These are phyloP conservation scores for Saccharomycopsis sp. DNA, from an alignment of 805 yeast genomes.

Conservation along the genomic window DNA sequence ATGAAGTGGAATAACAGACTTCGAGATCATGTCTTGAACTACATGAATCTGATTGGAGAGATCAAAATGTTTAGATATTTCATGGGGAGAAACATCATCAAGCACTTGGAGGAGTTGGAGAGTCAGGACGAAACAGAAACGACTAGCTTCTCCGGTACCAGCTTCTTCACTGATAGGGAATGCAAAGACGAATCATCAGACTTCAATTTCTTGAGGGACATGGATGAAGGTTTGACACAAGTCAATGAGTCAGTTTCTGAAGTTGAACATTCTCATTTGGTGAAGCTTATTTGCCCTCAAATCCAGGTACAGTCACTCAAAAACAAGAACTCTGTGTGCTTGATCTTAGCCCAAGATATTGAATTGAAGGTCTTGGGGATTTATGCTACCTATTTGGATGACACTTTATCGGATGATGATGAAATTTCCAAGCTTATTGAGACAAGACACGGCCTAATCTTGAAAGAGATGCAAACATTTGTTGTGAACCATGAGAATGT, in stretches of 20 bases:
- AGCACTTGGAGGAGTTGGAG: constrained; percentile 36
- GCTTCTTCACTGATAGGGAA: background rate
- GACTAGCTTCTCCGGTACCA: background rate
- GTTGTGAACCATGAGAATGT: constrained; percentile 37
- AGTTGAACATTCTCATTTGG: constrained; percentile 40
- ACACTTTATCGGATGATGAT: constrained; percentile 27
- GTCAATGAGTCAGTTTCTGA: constrained; percentile 35
- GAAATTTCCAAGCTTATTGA: constrained; percentile 39
- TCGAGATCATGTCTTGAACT: constrained; percentile 41
- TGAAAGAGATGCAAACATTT: constrained; percentile 48
- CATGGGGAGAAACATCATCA: constrained; percentile 42
- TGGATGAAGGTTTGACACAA: constrained; percentile 39
- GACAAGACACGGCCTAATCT: constrained; percentile 44
- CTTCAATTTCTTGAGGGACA: constrained; percentile 30
- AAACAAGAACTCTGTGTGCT: constrained; percentile 37
- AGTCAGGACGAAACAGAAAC: constrained; percentile 13
- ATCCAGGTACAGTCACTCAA: constrained; percentile 43
- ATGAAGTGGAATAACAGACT: constrained; percentile 45
- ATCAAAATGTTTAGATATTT: constrained; percentile 36
- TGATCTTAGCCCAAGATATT: constrained; percentile 49
- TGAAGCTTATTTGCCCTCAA: constrained; percentile 53
- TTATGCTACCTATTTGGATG: constrained; percentile 34
- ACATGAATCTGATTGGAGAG: constrained; percentile 36
- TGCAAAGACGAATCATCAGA: background rate
- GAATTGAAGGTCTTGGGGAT: constrained; percentile 43